phyloP scores from a whole-genome alignment of 108 stramenopile species.

The Nitzschia palea region DNA sequence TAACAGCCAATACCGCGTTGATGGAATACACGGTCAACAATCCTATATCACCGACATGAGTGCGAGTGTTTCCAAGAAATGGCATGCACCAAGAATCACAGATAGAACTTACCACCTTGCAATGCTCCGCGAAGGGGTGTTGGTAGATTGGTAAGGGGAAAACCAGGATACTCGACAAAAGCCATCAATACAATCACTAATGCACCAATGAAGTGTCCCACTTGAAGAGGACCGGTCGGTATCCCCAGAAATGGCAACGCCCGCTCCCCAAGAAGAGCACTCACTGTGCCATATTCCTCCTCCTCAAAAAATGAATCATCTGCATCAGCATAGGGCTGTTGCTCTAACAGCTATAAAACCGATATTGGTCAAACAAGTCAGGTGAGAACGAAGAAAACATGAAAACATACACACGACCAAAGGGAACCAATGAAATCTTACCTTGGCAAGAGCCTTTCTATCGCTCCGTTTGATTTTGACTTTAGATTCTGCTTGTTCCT shows the following conservation, averaged over 20 bases:
- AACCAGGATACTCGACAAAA: slow-evolving; percentile 88
- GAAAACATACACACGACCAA: neutral
- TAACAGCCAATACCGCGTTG: slow-evolving; percentile 69
- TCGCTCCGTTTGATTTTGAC: slow-evolving; percentile 71
- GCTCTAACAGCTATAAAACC: slow-evolving; percentile 53
- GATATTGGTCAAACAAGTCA: neutral
- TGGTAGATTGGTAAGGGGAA: slow-evolving; percentile 87
- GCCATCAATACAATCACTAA: slow-evolving; percentile 79
- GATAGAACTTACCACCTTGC: slow-evolving; percentile 69
- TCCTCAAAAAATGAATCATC: slow-evolving; percentile 83
- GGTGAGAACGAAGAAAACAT: neutral
- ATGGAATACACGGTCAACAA: slow-evolving; percentile 68
- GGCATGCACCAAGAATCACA: too few relatives aligned
- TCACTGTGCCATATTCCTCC: slow-evolving; percentile 73
- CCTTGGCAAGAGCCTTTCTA: slow-evolving; percentile 50
- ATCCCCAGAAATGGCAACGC: slow-evolving; percentile 79
- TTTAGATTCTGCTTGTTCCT: slow-evolving; percentile 34
- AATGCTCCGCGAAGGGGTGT: slow-evolving; percentile 67
- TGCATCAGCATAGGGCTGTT: slow-evolving; percentile 81
- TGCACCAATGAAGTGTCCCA: slow-evolving; percentile 86
- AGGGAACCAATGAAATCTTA: slow-evolving; percentile 9
- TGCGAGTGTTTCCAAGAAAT: neutral
- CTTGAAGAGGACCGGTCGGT: slow-evolving; percentile 78
- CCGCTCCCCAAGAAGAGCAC: slow-evolving; percentile 76
- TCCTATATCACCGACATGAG: slow-evolving; percentile 35